Conservation (phyloP, 139 green algal species). For the Ostreobium quekettii region DNA sequence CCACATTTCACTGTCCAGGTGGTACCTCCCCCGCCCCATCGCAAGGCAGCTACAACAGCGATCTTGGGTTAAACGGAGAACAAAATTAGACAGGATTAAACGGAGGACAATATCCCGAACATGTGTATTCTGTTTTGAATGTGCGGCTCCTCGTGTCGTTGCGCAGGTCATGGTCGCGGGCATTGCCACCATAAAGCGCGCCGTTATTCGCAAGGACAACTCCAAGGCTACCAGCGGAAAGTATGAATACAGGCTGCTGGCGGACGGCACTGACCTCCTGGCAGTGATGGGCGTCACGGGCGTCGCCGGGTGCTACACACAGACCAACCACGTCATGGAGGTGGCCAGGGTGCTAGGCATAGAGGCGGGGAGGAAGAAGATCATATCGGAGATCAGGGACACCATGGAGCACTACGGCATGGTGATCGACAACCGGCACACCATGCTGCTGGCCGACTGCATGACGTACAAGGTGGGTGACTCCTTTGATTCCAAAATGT, state of each 20-base stretch:
- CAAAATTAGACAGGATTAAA: no score
- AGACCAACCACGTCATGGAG: conserved; percentile 93
- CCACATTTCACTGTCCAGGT: no score
- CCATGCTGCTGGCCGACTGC: conserved; percentile 94
- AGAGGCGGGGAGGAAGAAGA: conserved; percentile 68
- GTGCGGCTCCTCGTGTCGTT: no score
- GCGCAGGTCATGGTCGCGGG: conserved; percentile 76
- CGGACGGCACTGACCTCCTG: conserved; percentile 63
- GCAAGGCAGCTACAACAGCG: no score
- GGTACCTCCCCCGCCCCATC: no score
- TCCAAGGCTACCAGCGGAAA: conserved; percentile 25
- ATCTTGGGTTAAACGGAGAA: no score
- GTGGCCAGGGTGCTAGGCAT: conserved; percentile 80
- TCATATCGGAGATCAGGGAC: conserved; percentile 87
- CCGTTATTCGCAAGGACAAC: conserved; percentile 79
- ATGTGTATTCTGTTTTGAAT: no score
- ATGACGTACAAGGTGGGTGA: conserved; percentile 91
- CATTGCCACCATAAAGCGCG: conserved; percentile 76
- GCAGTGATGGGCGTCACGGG: conserved; percentile 78
- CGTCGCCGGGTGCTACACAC: conserved; percentile 59
- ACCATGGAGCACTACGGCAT: conserved; percentile 91
- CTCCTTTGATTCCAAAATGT: no score
- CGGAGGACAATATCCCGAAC: no score
- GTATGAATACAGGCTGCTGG: conserved; percentile 57
- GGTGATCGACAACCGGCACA: conserved; percentile 89